Conservation (phyloP, 305 asterid genomes). For the Fraxinus platypoda region DNA sequence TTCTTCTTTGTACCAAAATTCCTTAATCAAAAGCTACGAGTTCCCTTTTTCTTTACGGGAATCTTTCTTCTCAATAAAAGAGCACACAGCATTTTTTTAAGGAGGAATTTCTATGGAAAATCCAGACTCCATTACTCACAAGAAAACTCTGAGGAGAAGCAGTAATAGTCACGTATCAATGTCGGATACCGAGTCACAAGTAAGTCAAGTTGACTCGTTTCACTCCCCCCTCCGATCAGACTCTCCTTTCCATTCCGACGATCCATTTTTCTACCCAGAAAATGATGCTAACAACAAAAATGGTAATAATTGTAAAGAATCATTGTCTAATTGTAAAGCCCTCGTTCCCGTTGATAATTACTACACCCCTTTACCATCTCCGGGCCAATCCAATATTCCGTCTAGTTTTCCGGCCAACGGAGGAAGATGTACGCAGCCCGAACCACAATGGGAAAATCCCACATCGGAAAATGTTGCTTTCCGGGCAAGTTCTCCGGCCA, state of each 20-base stretch:
- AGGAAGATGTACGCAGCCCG: slow-evolving; percentile 14
- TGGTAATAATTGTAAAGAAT: neutral
- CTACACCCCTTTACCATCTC: neutral
- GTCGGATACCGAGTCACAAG: slow-evolving; percentile 72
- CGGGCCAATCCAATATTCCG: neutral
- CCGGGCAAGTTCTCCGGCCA: neutral
- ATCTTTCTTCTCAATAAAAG: neutral
- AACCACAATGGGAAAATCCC: neutral
- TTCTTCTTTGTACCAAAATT: neutral
- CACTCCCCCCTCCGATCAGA: slow-evolving; percentile 73
- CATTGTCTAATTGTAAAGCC: neutral
- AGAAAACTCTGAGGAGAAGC: slow-evolving; percentile 35
- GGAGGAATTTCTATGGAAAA: slow-evolving; percentile 36
- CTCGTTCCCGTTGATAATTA: slow-evolving; percentile 7
- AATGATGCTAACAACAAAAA: slow-evolving; percentile 6
- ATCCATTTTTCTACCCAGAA: slow-evolving; percentile 37
- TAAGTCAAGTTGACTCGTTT: slow-evolving; percentile 60
- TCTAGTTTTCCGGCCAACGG: slow-evolving; percentile 17
- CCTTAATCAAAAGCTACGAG: neutral
- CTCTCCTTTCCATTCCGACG: slow-evolving; percentile 67
- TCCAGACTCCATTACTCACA: slow-evolving; percentile 30
- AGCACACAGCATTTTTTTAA: neutral
- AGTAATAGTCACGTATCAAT: slow-evolving; percentile 64
- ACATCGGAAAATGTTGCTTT: slow-evolving; percentile 2
- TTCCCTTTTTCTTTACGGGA: neutral